A percentile compares a stretch with the other conserved stretches of the same genome.
phyloP scores from a whole-genome alignment of 345 rosid species.

The Dipteronia sinensis region DNA sequence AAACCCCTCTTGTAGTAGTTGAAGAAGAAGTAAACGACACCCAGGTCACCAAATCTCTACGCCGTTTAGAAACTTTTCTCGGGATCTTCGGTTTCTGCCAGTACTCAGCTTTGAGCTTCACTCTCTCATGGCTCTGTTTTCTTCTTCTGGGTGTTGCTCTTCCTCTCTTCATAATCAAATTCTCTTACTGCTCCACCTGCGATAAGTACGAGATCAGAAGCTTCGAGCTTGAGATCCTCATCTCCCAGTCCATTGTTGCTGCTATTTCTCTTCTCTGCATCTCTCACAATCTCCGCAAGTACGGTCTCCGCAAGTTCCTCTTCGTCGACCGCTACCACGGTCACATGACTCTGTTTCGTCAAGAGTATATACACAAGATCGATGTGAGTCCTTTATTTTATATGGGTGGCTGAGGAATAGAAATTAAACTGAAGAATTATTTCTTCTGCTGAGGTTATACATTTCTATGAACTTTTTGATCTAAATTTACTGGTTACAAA shows the following conservation, averaged over 20 bases:
- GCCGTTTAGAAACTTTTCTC: slow-evolving; percentile 34
- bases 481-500: neutral
- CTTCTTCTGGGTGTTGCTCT: slow-evolving; percentile 41
- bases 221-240: slow-evolving; percentile 37
- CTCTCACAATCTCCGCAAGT: slow-evolving; percentile 38
- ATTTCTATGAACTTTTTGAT: neutral
- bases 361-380: slow-evolving; percentile 32
- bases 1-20: slow-evolving; percentile 11
- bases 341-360: slow-evolving; percentile 22
- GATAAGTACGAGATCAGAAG: slow-evolving; percentile 21
- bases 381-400: slow-evolving; percentile 21
- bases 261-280: slow-evolving; percentile 37
- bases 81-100: slow-evolving; percentile 40
- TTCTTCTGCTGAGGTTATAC: neutral
- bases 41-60: slow-evolving; percentile 28
- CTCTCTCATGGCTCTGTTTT: slow-evolving; percentile 37
- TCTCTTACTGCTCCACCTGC: slow-evolving; percentile 20
- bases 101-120: slow-evolving; percentile 25
- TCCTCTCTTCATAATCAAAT: slow-evolving; percentile 22
- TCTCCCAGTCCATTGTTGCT: slow-evolving; percentile 37
- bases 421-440: too few relatives aligned
- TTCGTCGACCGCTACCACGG: slow-evolving; percentile 41
- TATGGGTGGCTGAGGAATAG: too few relatives aligned
- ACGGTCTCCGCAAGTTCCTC: slow-evolving; percentile 40
- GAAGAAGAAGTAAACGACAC: slow-evolving; percentile 12